These are phyloP conservation scores for Hemileccinum rubropunctum DNA, from an alignment of 768 basidiomycete species.

Conservation along the genomic window DNA sequence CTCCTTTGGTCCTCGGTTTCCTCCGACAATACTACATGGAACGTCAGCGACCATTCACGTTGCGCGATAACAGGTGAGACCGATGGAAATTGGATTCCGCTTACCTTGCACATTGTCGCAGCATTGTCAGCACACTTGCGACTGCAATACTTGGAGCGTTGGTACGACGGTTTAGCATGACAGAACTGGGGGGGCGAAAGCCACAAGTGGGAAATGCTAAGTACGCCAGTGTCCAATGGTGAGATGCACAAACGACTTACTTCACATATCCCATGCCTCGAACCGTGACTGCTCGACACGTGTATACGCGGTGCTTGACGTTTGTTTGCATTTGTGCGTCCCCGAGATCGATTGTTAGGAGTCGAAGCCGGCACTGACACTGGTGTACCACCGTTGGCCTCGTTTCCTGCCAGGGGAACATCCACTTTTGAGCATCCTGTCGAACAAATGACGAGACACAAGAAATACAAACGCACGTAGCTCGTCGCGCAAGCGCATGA, in stretches of 20 bases:
- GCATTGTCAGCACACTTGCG: slow-evolving; percentile 56
- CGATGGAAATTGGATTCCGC: neutral
- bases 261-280: slow-evolving; percentile 19
- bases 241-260: slow-evolving; percentile 7
- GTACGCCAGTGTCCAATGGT: neutral
- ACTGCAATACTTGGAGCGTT: slow-evolving; percentile 56
- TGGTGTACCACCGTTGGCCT: neutral
- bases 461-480: slow-evolving; percentile 37
- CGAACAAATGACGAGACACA: neutral
- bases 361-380: neutral
- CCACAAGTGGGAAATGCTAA: neutral
- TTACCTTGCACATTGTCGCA: slow-evolving; percentile 24
- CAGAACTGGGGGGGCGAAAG: slow-evolving; percentile 41
- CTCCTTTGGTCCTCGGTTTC: slow-evolving; percentile 12
- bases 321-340: neutral
- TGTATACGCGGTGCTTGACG: slow-evolving; percentile 12
- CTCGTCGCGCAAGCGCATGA: slow-evolving; percentile 58
- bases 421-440: slow-evolving; percentile 3
- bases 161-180: slow-evolving; percentile 54
- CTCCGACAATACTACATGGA: slow-evolving; percentile 20
- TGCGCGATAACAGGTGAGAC: neutral
- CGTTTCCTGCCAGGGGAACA: slow-evolving; percentile 8
- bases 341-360: slow-evolving; percentile 1
- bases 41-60: neutral
- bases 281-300: slow-evolving; percentile 4